These are phyloP conservation scores for Olyra latifolia DNA, from an alignment of 176 grass and related monocot species.

Conservation along the genomic window DNA sequence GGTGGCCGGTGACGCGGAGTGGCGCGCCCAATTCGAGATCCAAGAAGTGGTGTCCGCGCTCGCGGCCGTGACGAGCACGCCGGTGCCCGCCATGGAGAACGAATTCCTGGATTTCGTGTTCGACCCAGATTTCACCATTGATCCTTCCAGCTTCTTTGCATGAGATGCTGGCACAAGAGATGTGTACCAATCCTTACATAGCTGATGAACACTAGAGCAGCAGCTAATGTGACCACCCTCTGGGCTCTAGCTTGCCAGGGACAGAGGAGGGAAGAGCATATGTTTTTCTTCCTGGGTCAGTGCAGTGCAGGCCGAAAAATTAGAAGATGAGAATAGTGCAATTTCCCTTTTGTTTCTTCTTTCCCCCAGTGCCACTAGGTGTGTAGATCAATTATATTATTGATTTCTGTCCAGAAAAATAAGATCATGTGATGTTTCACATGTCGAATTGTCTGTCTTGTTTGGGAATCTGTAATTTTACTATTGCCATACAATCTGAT, in stretches of 20 bases:
- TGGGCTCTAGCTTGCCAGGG: background rate
- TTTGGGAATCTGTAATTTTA: background rate
- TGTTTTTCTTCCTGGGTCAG: slow-evolving; percentile 38
- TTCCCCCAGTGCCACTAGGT: background rate
- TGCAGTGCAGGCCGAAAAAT: slow-evolving; percentile 28
- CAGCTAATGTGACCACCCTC: slow-evolving; percentile 25
- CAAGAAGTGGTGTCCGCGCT: slow-evolving; percentile 45
- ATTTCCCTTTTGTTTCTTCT: background rate
- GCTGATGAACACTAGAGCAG: slow-evolving; percentile 2
- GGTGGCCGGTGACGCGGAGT: background rate
- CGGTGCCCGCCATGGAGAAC: slow-evolving; percentile 28
- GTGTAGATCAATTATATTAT: slow-evolving; percentile 21
- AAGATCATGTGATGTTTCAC: slow-evolving; percentile 18
- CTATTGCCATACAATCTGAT: background rate
- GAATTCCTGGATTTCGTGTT: slow-evolving; percentile 9
- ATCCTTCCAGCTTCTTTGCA: slow-evolving; percentile 35
- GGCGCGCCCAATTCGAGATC: slow-evolving; percentile 18
- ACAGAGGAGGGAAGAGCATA: slow-evolving; percentile 47
- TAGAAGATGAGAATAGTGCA: slow-evolving; percentile 10
- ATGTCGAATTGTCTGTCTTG: background rate
- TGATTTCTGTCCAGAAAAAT: slow-evolving; percentile 36
- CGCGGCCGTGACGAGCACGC: slow-evolving; percentile 18
- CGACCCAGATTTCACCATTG: slow-evolving; percentile 25
- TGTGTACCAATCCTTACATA: background rate
- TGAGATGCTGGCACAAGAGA: slow-evolving; percentile 1